Evolutionary conservation across 768 basidiomycete species (phyloP), one percentile per base, ranked within the genome.

Genomic region (Rickenella mellea): DNA sequence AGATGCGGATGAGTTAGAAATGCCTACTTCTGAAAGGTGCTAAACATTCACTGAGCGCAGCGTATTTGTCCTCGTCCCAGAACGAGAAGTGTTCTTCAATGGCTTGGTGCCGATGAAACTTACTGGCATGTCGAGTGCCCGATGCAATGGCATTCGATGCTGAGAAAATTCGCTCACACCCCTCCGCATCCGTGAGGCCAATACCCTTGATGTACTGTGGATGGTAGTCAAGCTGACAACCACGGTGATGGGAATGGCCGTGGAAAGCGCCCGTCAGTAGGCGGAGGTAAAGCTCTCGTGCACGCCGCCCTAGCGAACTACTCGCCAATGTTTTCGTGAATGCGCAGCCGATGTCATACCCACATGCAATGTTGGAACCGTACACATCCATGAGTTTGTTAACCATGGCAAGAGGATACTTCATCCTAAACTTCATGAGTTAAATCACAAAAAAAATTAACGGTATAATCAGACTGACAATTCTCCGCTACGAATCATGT

Each of bases 211-310:
- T 44, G 29, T 55, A 55, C 19, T 49, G 33, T 0, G 59, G 59
- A 46, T 61, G 59, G 49, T 51, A 57, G 15, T 43, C 17, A 1
- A 60, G 25, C 35, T 59, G 59, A 31, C 61, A 62, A 9, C 27
- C 29, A 2, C 51, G 46, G 36, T 56, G 57, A 39, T 62, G 61
- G 1, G 50, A 48, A 40, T 60, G 52, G 2, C 59, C 54, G 40
- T 61, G 59, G 45, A 61, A 61, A 2, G 55, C 48, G 3, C 53
- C 49, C 6, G 58, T 51, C 10, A 55, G 45, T 5, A 57, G 27
- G 4, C 47, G 40, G 3, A 51, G n/a, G 22, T 29, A 7, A 11
- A 27, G 28, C 14, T 43, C 30, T 9, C 21, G 2, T 4, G 48
- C 45, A 3, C 35, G 21, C 0, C 40, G 43, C 4, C 50, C 53